Base-by-base conservation (phyloP, 2,329 filamentous ascomycete species). In the Colletotrichum abscissum region DNA sequence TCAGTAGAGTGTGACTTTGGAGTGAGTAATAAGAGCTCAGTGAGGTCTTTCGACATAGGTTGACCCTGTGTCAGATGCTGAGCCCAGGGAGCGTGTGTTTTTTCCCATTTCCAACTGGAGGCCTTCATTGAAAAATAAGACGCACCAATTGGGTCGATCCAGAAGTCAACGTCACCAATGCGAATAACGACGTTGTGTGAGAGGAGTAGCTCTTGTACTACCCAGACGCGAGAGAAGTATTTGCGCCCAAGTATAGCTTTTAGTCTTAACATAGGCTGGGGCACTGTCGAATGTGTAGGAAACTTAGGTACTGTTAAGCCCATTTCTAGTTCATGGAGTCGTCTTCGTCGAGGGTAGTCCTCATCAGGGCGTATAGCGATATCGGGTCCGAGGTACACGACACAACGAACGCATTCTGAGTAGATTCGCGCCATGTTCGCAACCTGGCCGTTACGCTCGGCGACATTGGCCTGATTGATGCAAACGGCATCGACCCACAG, bases 401-500 rank as follows among this genome's bases (percentile, higher is more conserved):
- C n/a, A 9, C 78, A 76, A 16, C 77, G 60, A 11, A 30, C 70
- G 24, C 77, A 78, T 24, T 69, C 64, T 33, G 76, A 67, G 30
- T 79, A 80, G 7, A 79, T 76, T 3, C 68, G 70, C 1, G 68
- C 65, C 77, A 80, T 79, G 24, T 76, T 69, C 1, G 75, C 74
- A 6, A 78, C 75, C 57, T 79, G 77, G 2, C 73, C 57, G 33
- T 72, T 75, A 38, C 73, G 69, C 52, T 80, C 78, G 1, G 52
- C 24, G 8, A 70, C 67, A 8, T 78, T 73, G 19, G 42, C 35
- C 63, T 77, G 75, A 8, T 79, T 75, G n/a, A 79, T 77, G 52
- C 78, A 80, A 16, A 80, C 69, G 0, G 75, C 76, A 55, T 80
- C 78, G 1, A 79, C 75, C 79, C 78, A 80, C 9, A 80, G 38